A percentile compares a stretch with the other conserved stretches of the same genome.
Evolutionary conservation across 1,139 yeast genomes (phyloP).

Genomic region (Blastobotrys persicus): DNA sequence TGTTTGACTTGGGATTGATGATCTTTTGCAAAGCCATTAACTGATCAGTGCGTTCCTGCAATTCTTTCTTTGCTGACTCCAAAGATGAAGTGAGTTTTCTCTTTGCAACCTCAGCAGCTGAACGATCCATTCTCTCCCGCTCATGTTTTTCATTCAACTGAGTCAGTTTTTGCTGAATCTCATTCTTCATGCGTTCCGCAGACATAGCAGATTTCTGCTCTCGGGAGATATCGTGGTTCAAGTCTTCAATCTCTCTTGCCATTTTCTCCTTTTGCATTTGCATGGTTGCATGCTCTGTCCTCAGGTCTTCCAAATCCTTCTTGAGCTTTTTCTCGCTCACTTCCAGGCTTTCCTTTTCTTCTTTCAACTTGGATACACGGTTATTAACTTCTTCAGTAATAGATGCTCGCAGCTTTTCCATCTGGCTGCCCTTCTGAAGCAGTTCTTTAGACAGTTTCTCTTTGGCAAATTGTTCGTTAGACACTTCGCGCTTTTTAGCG

Average conservation of each 20-base stretch:
- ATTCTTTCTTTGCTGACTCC: slow-evolving; percentile 28
- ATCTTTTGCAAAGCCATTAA: slow-evolving; percentile 31
- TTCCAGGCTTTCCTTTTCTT: slow-evolving; percentile 40
- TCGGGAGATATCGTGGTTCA: slow-evolving; percentile 38
- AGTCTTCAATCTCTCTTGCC: slow-evolving; percentile 74
- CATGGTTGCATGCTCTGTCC: slow-evolving; percentile 25
- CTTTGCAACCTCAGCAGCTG: slow-evolving; percentile 32
- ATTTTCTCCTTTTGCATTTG: slow-evolving; percentile 54
- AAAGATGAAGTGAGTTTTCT: slow-evolving; percentile 30
- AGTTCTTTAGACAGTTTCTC: slow-evolving; percentile 30
- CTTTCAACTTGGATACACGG: slow-evolving; percentile 39
- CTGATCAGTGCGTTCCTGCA: slow-evolving; percentile 30
- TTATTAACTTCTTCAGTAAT: slow-evolving; percentile 45
- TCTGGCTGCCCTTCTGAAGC: slow-evolving; percentile 31
- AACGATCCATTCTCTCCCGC: slow-evolving; percentile 30
- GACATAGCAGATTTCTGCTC: slow-evolving; percentile 30
- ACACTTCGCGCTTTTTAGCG: slow-evolving; percentile 24
- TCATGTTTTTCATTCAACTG: slow-evolving; percentile 26
- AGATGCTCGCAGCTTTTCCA: slow-evolving; percentile 38
- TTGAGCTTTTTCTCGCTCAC: slow-evolving; percentile 39
- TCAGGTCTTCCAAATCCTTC: slow-evolving; percentile 31
- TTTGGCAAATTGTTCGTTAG: slow-evolving; percentile 28
- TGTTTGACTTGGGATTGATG: slow-evolving; percentile 24
- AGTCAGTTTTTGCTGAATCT: slow-evolving; percentile 29
- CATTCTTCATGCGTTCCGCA: slow-evolving; percentile 26